Percentiles rank a stretch among this genome's conserved stretches.
Conservation (phyloP, 805 yeast species). For the Yamadazyma endophytica region DNA sequence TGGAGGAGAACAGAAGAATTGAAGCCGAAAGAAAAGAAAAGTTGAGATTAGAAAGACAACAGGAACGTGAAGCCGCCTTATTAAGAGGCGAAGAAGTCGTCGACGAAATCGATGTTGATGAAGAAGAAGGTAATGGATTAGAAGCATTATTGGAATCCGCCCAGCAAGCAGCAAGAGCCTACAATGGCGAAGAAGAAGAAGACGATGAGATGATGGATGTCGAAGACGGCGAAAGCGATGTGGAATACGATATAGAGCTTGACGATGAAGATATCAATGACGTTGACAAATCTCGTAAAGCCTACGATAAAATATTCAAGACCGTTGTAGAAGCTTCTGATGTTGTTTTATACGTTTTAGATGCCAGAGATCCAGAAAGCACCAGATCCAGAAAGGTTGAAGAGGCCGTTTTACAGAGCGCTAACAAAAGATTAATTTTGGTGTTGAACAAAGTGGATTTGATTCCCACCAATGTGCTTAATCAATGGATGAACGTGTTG, state of each 20-base stretch:
- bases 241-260: slow-evolving; percentile 32
- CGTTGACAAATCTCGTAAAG: slow-evolving; percentile 75
- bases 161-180: slow-evolving; percentile 77
- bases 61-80: slow-evolving; percentile 38
- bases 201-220: slow-evolving; percentile 30
- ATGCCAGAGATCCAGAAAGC: slow-evolving; percentile 95
- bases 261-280: slow-evolving; percentile 44
- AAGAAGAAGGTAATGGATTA: slow-evolving; percentile 47
- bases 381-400: slow-evolving; percentile 91
- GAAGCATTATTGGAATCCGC: slow-evolving; percentile 90
- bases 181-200: slow-evolving; percentile 49
- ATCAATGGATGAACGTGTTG: slow-evolving; percentile 78
- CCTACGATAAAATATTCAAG: slow-evolving; percentile 91
- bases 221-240: slow-evolving; percentile 32
- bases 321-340: slow-evolving; percentile 90
- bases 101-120: slow-evolving; percentile 33
- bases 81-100: slow-evolving; percentile 37
- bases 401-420: slow-evolving; percentile 76
- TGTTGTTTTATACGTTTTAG: slow-evolving; percentile 87
- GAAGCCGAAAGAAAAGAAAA: slow-evolving; percentile 53
- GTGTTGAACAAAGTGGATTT: slow-evolving; percentile 90
- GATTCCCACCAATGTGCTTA: slow-evolving; percentile 78
- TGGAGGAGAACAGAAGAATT: slow-evolving; percentile 57
- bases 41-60: slow-evolving; percentile 47
- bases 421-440: slow-evolving; percentile 79